These are phyloP conservation scores for Penicillium simplicissimum DNA, from an alignment of 495 filamentous ascomycete species.

Conservation along the genomic window DNA sequence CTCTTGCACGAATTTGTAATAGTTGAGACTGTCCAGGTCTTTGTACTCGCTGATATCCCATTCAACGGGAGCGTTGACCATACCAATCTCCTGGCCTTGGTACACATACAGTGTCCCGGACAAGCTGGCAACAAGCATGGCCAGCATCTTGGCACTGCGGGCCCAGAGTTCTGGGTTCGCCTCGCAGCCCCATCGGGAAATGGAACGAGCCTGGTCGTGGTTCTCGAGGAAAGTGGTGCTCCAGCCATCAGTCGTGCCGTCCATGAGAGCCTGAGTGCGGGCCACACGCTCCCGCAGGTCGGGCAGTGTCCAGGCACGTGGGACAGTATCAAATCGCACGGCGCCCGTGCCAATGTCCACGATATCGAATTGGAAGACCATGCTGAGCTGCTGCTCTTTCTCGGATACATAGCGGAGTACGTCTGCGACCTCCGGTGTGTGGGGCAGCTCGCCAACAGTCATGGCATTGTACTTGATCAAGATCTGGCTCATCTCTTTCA, in stretches of 20 bases:
- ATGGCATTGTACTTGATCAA: slow-evolving; percentile 48
- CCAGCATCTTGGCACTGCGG: slow-evolving; percentile 51
- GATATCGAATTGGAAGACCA: slow-evolving; percentile 58
- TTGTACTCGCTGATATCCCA: slow-evolving; percentile 52
- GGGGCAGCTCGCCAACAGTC: slow-evolving; percentile 55
- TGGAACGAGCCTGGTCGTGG: slow-evolving; percentile 48
- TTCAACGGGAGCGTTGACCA: slow-evolving; percentile 49
- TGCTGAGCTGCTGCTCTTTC: slow-evolving; percentile 46
- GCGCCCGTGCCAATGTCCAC: slow-evolving; percentile 49
- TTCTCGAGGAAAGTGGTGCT: slow-evolving; percentile 45
- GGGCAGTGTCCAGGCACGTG: slow-evolving; percentile 40
- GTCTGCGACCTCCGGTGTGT: slow-evolving; percentile 41
- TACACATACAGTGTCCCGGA: slow-evolving; percentile 56
- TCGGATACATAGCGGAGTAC: slow-evolving; percentile 50
- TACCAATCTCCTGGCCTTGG: slow-evolving; percentile 59
- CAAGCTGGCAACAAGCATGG: slow-evolving; percentile 52
- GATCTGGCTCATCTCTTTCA: slow-evolving; percentile 47
- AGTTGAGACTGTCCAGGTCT: slow-evolving; percentile 54
- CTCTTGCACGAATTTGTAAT: slow-evolving; percentile 42
- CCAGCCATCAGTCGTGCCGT: slow-evolving; percentile 51
- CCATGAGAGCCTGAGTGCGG: slow-evolving; percentile 46
- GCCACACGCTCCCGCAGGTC: slow-evolving; percentile 42
- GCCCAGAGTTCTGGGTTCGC: slow-evolving; percentile 46
- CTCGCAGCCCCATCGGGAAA: slow-evolving; percentile 47
- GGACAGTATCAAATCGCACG: slow-evolving; percentile 37